Conservation (phyloP, 139 green algal species). For the Coelastrella sp. region DNA sequence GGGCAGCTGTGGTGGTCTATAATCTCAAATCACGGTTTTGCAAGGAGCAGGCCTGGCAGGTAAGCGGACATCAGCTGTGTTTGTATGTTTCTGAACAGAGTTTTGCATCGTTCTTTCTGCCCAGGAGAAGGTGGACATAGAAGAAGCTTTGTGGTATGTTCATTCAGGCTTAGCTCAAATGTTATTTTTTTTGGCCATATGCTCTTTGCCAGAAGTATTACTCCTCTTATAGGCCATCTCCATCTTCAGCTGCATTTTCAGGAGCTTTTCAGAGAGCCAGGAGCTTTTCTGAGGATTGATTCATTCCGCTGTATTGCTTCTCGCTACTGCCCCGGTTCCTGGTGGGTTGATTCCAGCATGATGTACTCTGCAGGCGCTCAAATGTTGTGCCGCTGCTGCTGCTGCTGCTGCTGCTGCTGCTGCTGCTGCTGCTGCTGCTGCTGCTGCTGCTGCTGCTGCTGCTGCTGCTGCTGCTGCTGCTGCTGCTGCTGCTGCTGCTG, state of each 20-base stretch:
- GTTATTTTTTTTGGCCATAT: no score
- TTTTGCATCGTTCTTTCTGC: no score
- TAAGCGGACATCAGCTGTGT: conserved; percentile 8
- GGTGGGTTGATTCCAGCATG: background rate
- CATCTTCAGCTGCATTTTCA: no score
- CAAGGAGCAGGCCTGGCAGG: conserved; percentile 79
- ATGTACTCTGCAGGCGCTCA: background rate
- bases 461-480: conserved; percentile 10
- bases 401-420: conserved; percentile 34
- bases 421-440: conserved; percentile 4
- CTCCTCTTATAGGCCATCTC: no score
- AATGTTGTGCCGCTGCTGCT: background rate
- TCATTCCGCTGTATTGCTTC: background rate
- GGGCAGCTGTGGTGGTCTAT: conserved; percentile 82
- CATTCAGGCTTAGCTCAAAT: no score
- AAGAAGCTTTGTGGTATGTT: no score
- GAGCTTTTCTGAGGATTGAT: no score
- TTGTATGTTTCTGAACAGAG: no score
- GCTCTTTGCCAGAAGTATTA: no score
- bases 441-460: conserved; percentile 37
- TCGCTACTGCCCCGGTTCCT: background rate
- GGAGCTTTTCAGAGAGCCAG: no score
- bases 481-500: conserved; percentile 30
- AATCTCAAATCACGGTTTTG: conserved; percentile 89
- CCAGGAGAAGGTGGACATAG: no score